Conservation (phyloP, 257 asterid genomes). For the Solanum rostratum region DNA sequence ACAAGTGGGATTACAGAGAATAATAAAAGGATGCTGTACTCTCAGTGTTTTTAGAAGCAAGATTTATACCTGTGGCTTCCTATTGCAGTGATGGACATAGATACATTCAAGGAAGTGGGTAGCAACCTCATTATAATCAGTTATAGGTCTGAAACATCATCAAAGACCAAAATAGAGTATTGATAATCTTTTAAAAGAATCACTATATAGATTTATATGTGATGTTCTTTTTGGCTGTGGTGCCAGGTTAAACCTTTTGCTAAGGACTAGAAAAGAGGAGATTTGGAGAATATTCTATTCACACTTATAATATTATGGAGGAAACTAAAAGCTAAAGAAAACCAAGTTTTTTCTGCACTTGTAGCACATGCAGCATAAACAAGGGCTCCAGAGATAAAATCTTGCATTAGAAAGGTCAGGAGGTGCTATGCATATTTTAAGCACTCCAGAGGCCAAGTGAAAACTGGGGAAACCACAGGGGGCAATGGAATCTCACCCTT, state of each 20-base stretch:
- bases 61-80: constrained; percentile 38
- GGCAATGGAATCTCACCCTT: background rate
- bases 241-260: background rate
- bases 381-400: background rate
- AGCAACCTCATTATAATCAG: constrained; percentile 64
- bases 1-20: background rate
- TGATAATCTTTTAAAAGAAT: background rate
- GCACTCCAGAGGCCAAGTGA: background rate
- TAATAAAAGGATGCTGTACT: background rate
- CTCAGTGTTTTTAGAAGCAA: background rate
- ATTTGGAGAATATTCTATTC: background rate
- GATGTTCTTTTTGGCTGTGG: background rate
- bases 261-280: background rate
- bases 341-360: background rate
- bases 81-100: constrained; percentile 37
- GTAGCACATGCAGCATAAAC: background rate
- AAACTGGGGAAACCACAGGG: background rate
- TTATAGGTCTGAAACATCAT: constrained; percentile 48
- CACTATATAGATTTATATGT: background rate
- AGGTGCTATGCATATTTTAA: background rate
- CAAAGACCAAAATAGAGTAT: background rate
- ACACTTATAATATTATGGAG: background rate
- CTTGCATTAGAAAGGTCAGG: background rate
- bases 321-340: background rate
- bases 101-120: constrained; percentile 68